These are phyloP conservation scores for Epicoccum nigrum DNA, from an alignment of 2,329 filamentous ascomycete species.

Conservation along the genomic window DNA sequence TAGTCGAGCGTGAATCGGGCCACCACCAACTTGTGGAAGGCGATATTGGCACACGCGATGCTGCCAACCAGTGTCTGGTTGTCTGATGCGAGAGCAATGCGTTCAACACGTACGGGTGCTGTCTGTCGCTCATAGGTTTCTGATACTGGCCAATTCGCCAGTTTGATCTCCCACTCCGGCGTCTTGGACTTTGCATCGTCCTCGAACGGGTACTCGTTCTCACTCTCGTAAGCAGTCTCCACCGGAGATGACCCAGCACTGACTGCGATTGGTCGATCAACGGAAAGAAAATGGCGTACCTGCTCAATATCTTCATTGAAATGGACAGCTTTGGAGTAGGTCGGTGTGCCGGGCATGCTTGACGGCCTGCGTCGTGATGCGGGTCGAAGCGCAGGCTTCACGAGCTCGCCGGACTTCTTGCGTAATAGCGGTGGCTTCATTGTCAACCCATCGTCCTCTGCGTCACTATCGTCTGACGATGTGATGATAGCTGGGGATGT, in stretches of 20 bases:
- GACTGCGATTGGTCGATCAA: slow-evolving; percentile 93
- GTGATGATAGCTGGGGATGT: slow-evolving; percentile 51
- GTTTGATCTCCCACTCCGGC: slow-evolving; percentile 85
- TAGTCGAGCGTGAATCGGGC: slow-evolving; percentile 96
- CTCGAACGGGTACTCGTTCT: slow-evolving; percentile 86
- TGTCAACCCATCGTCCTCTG: slow-evolving; percentile 62
- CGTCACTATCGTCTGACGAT: slow-evolving; percentile 58
- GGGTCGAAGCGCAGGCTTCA: slow-evolving; percentile 85
- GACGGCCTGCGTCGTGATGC: slow-evolving; percentile 82
- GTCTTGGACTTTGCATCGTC: slow-evolving; percentile 51
- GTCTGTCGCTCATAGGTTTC: slow-evolving; percentile 67
- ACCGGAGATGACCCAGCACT: slow-evolving; percentile 92
- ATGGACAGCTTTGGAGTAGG: slow-evolving; percentile 96
- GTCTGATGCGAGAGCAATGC: slow-evolving; percentile 84
- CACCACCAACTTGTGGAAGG: slow-evolving; percentile 87
- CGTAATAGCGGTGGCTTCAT: slow-evolving; percentile 90
- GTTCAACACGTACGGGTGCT: slow-evolving; percentile 78
- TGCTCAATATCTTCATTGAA: slow-evolving; percentile 97
- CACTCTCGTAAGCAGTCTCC: slow-evolving; percentile 82
- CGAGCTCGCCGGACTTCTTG: slow-evolving; percentile 97
- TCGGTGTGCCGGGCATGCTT: slow-evolving; percentile 96
- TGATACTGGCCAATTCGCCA: slow-evolving; percentile 77
- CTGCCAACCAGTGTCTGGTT: slow-evolving; percentile 86
- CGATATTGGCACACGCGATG: slow-evolving; percentile 83
- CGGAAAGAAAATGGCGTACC: slow-evolving; percentile 91